Percentiles rank a stretch among this genome's conserved stretches.
Conservation (phyloP, 1,139 yeast species). For the Taphrina deformans region DNA sequence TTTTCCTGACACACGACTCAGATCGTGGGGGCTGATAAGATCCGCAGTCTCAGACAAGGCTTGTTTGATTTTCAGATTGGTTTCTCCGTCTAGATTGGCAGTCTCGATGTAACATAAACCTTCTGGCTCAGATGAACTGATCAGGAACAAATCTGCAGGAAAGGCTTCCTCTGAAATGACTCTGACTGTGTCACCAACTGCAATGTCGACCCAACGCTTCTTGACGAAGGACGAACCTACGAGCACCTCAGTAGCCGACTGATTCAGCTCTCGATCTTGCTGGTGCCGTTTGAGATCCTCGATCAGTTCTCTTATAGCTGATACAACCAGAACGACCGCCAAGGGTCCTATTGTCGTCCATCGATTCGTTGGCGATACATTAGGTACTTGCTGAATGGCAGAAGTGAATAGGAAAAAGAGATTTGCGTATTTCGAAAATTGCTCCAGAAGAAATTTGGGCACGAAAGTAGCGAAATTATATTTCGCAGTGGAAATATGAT, state of each 20-base stretch:
- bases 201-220: constrained; percentile 81
- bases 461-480: constrained; percentile 89
- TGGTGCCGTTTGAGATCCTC: constrained; percentile 87
- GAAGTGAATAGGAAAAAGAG: constrained; percentile 91
- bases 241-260: constrained; percentile 70
- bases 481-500: constrained; percentile 94
- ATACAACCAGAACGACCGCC: constrained; percentile 76
- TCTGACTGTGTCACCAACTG: constrained; percentile 87
- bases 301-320: constrained; percentile 85
- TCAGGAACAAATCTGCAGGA: constrained; percentile 85
- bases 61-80: constrained; percentile 92
- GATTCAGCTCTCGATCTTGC: constrained; percentile 87
- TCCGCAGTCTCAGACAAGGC: constrained; percentile 74
- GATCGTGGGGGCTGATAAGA: constrained; percentile 66
- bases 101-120: constrained; percentile 97
- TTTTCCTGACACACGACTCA: constrained; percentile 57
- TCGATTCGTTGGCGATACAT: constrained; percentile 93
- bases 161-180: constrained; percentile 86
- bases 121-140: constrained; percentile 95
- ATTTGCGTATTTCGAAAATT: constrained; percentile 95
- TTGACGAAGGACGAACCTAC: constrained; percentile 65
- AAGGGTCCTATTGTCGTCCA: constrained; percentile 94
- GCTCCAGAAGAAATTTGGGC: constrained; percentile 93
- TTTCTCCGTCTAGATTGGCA: constrained; percentile 96
- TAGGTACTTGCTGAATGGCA: constrained; percentile 92